Evolutionary conservation across 176 grass and related monocot species (phyloP).

Genomic region (Tuctoria greenei): DNA sequence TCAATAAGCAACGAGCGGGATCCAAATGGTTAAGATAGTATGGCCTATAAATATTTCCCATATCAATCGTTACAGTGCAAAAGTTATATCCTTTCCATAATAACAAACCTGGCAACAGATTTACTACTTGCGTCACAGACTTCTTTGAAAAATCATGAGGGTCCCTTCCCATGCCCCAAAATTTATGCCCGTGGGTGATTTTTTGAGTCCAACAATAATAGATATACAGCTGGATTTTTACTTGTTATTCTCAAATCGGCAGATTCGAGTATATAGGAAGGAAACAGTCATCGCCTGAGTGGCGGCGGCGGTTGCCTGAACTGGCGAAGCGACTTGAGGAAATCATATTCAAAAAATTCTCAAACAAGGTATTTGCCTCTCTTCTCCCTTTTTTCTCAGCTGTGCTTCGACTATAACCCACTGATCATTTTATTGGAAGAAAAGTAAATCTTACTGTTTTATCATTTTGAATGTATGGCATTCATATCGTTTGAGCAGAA

Average conservation of each 20-base stretch:
- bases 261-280: constrained; percentile 45
- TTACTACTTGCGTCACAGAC: neutral
- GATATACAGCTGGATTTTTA: constrained; percentile 5
- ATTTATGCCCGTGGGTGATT: neutral
- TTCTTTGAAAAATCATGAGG: neutral
- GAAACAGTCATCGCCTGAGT: constrained; percentile 38
- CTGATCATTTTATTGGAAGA: neutral
- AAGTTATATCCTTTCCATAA: constrained; percentile 26
- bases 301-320: constrained; percentile 45
- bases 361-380: constrained; percentile 49
- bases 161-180: neutral
- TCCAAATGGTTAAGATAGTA: neutral
- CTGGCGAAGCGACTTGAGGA: constrained; percentile 47
- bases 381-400: constrained; percentile 9
- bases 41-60: neutral
- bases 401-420: constrained; percentile 27
- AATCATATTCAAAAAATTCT: constrained; percentile 59
- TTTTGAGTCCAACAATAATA: neutral
- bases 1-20: neutral
- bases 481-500: constrained; percentile 54
- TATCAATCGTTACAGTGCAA: neutral
- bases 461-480: constrained; percentile 3
- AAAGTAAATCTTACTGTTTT: constrained; percentile 28
- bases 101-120: neutral
- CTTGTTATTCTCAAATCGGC: constrained; percentile 15